A percentile compares a stretch with the other conserved stretches of the same genome.
Conservation (phyloP, 2,329 filamentous ascomycete genomes). For the Canariomyces notabilis region DNA sequence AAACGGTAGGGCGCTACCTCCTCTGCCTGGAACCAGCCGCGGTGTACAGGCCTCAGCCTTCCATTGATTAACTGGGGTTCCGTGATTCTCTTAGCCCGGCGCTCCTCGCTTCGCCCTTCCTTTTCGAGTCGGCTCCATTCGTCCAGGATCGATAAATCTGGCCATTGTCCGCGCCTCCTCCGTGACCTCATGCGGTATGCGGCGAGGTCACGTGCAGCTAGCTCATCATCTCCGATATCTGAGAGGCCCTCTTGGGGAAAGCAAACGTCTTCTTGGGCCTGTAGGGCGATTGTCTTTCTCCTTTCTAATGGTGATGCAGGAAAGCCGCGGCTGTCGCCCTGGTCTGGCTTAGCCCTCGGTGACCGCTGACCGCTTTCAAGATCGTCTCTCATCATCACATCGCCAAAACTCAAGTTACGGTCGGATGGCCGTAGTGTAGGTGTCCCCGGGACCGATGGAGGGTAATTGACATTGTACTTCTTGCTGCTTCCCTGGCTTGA, state of each 20-base stretch:
- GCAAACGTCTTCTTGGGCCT: slow-evolving; percentile 83
- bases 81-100: slow-evolving; percentile 83
- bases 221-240: slow-evolving; percentile 75
- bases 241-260: slow-evolving; percentile 78
- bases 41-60: slow-evolving; percentile 72
- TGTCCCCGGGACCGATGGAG: slow-evolving; percentile 61
- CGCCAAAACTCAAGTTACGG: slow-evolving; percentile 55
- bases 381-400: slow-evolving; percentile 67
- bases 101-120: slow-evolving; percentile 75
- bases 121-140: slow-evolving; percentile 91
- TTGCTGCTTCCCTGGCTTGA: slow-evolving; percentile 50
- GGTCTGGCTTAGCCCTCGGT: slow-evolving; percentile 12
- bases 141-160: slow-evolving; percentile 75
- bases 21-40: slow-evolving; percentile 78
- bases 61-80: slow-evolving; percentile 92
- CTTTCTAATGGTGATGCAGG: slow-evolving; percentile 38
- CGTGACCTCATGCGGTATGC: slow-evolving; percentile 36
- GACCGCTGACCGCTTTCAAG: slow-evolving; percentile 36
- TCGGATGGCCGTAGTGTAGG: slow-evolving; percentile 48
- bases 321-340: slow-evolving; percentile 26
- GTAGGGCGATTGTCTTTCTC: slow-evolving; percentile 55
- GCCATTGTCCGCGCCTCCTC: slow-evolving; percentile 72
- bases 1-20: slow-evolving; percentile 92
- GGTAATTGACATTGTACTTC: slow-evolving; percentile 62
- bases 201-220: slow-evolving; percentile 39